Evolutionary conservation across 2,329 filamentous ascomycete genomes (phyloP).

Genomic region (Sclerotinia subarctica): DNA sequence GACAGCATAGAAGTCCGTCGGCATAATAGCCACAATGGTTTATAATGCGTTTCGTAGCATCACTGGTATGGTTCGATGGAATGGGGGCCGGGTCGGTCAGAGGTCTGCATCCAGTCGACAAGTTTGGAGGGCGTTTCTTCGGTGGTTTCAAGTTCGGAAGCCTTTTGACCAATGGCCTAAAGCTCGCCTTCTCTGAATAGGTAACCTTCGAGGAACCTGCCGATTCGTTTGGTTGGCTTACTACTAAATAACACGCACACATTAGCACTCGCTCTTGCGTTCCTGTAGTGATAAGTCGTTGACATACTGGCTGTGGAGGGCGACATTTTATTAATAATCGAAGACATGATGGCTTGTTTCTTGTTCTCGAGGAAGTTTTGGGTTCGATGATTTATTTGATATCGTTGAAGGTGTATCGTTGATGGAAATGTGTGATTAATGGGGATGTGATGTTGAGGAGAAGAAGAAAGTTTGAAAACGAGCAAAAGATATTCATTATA

Average conservation of each 20-base stretch:
- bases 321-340: too few relatives aligned
- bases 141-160: not conserved
- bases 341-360: not conserved
- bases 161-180: rapidly evolving
- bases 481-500: not conserved
- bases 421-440: not conserved
- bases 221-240: too few relatives aligned
- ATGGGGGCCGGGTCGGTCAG: not conserved
- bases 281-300: too few relatives aligned
- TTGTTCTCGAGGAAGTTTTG: not conserved
- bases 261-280: too few relatives aligned
- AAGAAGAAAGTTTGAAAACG: not conserved
- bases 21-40: too few relatives aligned
- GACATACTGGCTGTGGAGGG: too few relatives aligned
- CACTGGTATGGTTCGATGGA: not conserved
- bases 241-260: too few relatives aligned
- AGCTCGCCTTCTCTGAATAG: too few relatives aligned
- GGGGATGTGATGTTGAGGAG: not conserved
- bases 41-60: not conserved
- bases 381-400: too few relatives aligned
- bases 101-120: not conserved
- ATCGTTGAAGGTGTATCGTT: not conserved
- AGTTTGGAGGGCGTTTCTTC: not conserved
- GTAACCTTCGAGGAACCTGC: too few relatives aligned
- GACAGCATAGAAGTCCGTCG: too few relatives aligned